A percentile compares a stretch with the other conserved stretches of the same genome.
phyloP scores from a whole-genome alignment of 352 stramenopile species.

The Aphanomyces astaci region DNA sequence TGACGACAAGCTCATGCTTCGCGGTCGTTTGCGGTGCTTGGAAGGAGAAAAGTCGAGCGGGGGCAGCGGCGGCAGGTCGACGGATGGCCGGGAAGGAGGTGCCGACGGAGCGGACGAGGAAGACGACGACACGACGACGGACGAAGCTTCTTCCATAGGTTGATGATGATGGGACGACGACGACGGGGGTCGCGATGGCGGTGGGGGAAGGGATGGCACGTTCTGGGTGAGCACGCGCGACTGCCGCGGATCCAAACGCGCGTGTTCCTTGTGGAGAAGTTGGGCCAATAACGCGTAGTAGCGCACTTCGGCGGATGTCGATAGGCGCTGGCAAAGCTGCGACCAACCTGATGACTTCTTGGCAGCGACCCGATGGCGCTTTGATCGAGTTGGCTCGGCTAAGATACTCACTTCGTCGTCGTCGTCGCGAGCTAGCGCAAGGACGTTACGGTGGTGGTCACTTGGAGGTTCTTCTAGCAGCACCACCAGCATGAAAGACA shows the following conservation, averaged over 20 bases:
- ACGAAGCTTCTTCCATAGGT: too few relatives aligned
- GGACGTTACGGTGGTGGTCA: neutral
- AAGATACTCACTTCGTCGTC: slow-evolving; percentile 19
- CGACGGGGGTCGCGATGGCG: neutral
- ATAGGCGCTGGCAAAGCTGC: slow-evolving; percentile 13
- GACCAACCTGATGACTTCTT: slow-evolving; percentile 8
- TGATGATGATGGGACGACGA: neutral
- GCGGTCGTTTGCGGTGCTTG: slow-evolving; percentile 15
- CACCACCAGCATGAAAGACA: neutral
- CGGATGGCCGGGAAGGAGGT: neutral
- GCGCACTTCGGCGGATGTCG: slow-evolving; percentile 8
- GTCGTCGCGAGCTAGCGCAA: neutral
- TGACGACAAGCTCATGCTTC: slow-evolving; percentile 17
- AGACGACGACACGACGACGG: too few relatives aligned
- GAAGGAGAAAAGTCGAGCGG: slow-evolving; percentile 18
- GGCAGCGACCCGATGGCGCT: neutral
- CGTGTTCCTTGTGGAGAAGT: neutral
- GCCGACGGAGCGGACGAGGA: neutral
- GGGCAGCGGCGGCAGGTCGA: slow-evolving; percentile 17
- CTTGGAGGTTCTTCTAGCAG: neutral
- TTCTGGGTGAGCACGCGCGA: neutral
- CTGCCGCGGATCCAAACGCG: slow-evolving; percentile 10
- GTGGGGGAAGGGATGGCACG: neutral
- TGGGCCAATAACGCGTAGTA: slow-evolving; percentile 17
- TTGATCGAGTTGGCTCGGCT: slow-evolving; percentile 1